Conservation (phyloP, 2,329 filamentous ascomycete genomes). For the Pezicula carpinea region DNA sequence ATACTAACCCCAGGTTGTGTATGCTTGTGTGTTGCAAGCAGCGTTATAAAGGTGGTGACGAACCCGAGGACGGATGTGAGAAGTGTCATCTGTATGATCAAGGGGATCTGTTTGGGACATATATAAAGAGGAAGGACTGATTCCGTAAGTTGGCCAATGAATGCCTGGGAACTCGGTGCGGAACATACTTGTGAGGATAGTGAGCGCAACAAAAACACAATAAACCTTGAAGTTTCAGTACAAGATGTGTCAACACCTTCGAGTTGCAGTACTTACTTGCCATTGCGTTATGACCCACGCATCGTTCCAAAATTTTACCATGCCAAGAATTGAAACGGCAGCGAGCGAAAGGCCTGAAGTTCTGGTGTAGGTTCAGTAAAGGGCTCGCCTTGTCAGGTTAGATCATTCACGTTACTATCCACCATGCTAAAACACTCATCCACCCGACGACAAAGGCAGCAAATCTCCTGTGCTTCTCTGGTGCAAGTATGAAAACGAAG, state of each 20-base stretch:
- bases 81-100: background rate
- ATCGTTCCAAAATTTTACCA: constrained; percentile 6
- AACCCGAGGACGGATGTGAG: constrained; percentile 1
- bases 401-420: background rate
- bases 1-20: background rate
- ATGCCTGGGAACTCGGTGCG: background rate
- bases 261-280: background rate
- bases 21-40: background rate
- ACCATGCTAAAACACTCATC: constrained; percentile 7
- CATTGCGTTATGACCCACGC: constrained; percentile 1
- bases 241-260: background rate
- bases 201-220: background rate
- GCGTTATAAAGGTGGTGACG: background rate
- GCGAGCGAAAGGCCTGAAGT: background rate
- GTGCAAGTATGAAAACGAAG: constrained; percentile 23
- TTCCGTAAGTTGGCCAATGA: background rate
- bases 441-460: constrained; percentile 7
- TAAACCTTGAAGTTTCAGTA: background rate
- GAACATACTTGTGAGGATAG: background rate
- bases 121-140: background rate
- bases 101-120: background rate
- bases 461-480: constrained; percentile 4
- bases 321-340: constrained; percentile 4
- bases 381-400: background rate
- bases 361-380: background rate